Conservation (phyloP, 805 yeast genomes). For the Geotrichum ghanense region DNA sequence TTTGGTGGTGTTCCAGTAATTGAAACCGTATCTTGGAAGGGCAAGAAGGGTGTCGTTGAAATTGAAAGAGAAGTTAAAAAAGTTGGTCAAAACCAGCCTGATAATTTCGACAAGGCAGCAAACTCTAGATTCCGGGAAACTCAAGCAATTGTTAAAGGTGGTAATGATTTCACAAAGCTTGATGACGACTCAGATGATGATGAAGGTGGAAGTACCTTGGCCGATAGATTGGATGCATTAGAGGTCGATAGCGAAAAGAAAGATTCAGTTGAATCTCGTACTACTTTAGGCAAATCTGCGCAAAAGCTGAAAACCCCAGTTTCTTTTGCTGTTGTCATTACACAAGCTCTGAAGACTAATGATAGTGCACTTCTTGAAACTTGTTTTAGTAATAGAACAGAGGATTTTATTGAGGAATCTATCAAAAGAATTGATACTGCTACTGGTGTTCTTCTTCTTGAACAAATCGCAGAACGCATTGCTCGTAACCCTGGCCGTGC, state of each 20-base stretch:
- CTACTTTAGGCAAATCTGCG: slow-evolving; percentile 13
- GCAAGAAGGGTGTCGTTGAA: slow-evolving; percentile 8
- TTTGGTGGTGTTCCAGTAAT: slow-evolving; percentile 23
- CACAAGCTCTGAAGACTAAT: slow-evolving; percentile 80
- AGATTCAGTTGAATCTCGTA: slow-evolving; percentile 15
- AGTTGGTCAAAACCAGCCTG: slow-evolving; percentile 16
- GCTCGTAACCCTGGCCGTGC: slow-evolving; percentile 45
- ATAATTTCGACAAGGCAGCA: slow-evolving; percentile 24
- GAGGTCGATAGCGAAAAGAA: slow-evolving; percentile 17
- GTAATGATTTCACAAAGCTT: slow-evolving; percentile 20
- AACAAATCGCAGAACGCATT: slow-evolving; percentile 34
- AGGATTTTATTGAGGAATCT: slow-evolving; percentile 40
- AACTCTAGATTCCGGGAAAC: slow-evolving; percentile 22
- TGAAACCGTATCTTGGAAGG: slow-evolving; percentile 22
- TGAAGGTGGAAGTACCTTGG: slow-evolving; percentile 34
- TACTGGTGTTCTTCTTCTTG: slow-evolving; percentile 35
- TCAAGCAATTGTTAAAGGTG: slow-evolving; percentile 9
- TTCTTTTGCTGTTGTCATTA: slow-evolving; percentile 68
- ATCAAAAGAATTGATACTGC: slow-evolving; percentile 41
- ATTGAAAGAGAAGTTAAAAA: slow-evolving; percentile 6
- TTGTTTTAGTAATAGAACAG: slow-evolving; percentile 49
- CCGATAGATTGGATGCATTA: slow-evolving; percentile 29
- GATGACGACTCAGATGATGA: slow-evolving; percentile 28
- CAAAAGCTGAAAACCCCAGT: slow-evolving; percentile 51
- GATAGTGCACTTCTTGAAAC: slow-evolving; percentile 81